Base-by-base conservation (phyloP, 2,329 filamentous ascomycete genomes). In the Cladosporium sp. region DNA sequence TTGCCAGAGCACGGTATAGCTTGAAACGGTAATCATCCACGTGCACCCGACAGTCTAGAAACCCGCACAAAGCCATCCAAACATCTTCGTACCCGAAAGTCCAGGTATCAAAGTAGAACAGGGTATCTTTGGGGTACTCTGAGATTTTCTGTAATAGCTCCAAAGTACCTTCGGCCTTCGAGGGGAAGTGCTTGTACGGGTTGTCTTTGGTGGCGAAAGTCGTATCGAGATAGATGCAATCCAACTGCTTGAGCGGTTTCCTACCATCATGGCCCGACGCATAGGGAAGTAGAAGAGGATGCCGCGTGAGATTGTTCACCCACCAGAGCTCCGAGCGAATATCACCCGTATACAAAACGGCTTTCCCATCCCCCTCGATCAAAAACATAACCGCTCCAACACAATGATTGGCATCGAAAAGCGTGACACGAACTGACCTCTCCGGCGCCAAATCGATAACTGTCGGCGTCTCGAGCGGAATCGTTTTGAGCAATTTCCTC, bases 1-100 rank as follows among this genome's bases (percentile, higher is more conserved):
- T 75, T 1, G 69, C 68, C 5, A 76, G 68, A 0, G 91, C 77
- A 1, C 72, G 72, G 62, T 94, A 96, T 0, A 96, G 74, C 1
- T 76, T 69, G 61, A 85, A 74, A 57, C 91, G 88, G 63, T 96
- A 96, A 13, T 80, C 72, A 62, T 95, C 89, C 2, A 96, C 80
- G 59, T 96, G 92, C 2, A 95, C 79, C 74, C 85, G 59, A 1
- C 84, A 84, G 5, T 79, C 69, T 0, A 96, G 71, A 9, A 82
- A 80, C 18, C 83, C 78, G 0, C 89, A 84, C 0, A 97, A 69
- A 0, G 88, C 85, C 52, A 90, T 73, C 90, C 90, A 96, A 0
- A 95, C 89, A 46, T 95, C 86, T 64, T 97, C 91, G 55, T 96
- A 95, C 0, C 87, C 88, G 62, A 93, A 93, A 0, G 92, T 96